Base-by-base conservation (phyloP, 2,329 filamentous ascomycete genomes). In the Diaporthe caulivora region DNA sequence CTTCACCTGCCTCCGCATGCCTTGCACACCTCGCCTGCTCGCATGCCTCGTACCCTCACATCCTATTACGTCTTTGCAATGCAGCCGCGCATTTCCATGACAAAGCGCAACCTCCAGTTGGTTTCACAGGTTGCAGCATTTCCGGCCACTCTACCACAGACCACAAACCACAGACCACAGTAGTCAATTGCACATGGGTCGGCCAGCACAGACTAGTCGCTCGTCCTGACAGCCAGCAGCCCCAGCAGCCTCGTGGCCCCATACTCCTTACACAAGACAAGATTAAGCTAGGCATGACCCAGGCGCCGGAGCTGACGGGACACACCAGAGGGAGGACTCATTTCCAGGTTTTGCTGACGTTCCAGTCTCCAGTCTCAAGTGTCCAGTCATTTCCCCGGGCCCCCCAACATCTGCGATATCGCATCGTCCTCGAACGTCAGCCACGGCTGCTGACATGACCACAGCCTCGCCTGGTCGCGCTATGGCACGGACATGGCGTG, bases 391-490 rank as follows among this genome's bases (percentile, higher is more conserved):
- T 13, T 51, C 55, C 44, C 11, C 5, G 44, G 2, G 44, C 17
- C 58, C 60, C 29, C 60, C 18, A 34, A 44, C 60, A 37, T 29
- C 37, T 74, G 73, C 73, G 73, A 74, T 70, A 70, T 74, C 73
- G 73, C 73, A 70, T 44, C 21, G 17, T 47, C 40, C 49, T 34
- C 47, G 11, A n/a, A 53, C 40, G 47, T 37, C 57, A 10, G 21
- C 44, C 29, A 11, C 47, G 17, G 4, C 13, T 44, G 24, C 40
- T 42, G 49, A 26, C 51, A 57, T 49, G 44, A 26, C 69, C 65
- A 58, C 73, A 74, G 73, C 73, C 73, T 74, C 49, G 73, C 70
- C 42, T 54, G 64, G 55, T 26, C 29, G 58, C 58, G 57, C 57
- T 15, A 62, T 44, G 40, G 51, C 73, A 65, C 42, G 42, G 42